Evolutionary conservation across 441 rosid genomes (phyloP), one percentile per base, ranked within the genome.

Genomic region (Erodium trifolium): DNA sequence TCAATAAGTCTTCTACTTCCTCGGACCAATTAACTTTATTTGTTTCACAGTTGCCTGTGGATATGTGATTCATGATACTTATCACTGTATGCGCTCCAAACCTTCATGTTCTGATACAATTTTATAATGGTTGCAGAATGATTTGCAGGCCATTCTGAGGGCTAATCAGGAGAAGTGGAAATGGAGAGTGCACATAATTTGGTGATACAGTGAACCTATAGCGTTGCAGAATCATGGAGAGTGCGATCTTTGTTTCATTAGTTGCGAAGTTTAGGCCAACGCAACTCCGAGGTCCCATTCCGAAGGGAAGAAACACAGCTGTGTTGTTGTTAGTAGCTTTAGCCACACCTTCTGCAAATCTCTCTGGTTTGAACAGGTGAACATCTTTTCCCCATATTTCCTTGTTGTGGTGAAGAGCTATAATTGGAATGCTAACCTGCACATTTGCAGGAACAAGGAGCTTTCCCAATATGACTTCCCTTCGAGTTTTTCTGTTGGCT

Each of bases 281-380:
- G 11, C 63, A 57, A 18, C 10, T 18, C 12, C 63, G 27, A 17
- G 63, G 63, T 2, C 63, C 63, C 11, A 57, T 16, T 16, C 63
- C 63, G 17, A 57, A 57, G 14, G 63, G 63, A 57, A 57, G 63
- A 14, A 18, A 57, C 4, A 11, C 82, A 0, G 75, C 76, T 0
- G 72, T 31, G 14, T 57, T 57, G 63, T 57, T 57, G 63, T 53
- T 53, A 18, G 63, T 57, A 57, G 63, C 63, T 57, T 57, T 57
- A 35, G 82, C 82, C 2, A 79, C 63, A 2, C 63, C 63, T 18
- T 57, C 63, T 57, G 63, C 63, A 2, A 57, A 57, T 19, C 63
- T 57, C 29, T 57, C 63, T 18, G 63, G 63, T 23, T 23, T 23
- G 27, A 23, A 23, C 27, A 23, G 27, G 27, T 23, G 27, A 23